Conservation (phyloP, 2,329 filamentous ascomycete genomes). For the Curvularia lunata region DNA sequence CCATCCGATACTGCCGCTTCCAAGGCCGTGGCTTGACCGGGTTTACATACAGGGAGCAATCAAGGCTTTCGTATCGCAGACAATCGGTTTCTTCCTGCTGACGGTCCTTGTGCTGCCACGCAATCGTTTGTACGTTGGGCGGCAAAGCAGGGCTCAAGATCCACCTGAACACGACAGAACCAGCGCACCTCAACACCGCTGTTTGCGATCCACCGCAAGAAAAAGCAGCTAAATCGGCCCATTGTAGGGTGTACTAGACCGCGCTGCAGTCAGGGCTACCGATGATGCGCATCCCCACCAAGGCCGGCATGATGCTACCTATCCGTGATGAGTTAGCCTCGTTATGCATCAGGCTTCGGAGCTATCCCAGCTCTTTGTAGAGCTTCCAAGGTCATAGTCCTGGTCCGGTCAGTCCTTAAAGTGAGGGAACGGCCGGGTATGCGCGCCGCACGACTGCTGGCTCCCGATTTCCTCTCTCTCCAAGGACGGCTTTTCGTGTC, state of each 20-base stretch:
- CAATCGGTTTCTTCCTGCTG: conserved; percentile 13
- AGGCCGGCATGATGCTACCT: conserved; percentile 30
- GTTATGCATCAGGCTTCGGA: conserved; percentile 35
- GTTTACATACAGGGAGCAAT: conserved; percentile 27
- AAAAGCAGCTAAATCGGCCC: conserved; percentile 17
- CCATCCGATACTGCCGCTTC: conserved; percentile 38
- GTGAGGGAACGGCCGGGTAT: conserved; percentile 23
- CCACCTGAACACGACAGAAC: conserved; percentile 24
- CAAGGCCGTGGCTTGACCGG: conserved; percentile 20
- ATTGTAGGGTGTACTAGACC: conserved; percentile 9
- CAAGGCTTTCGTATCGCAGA: conserved; percentile 28
- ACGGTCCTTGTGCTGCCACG: conserved; percentile 21
- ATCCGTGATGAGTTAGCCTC: conserved; percentile 38
- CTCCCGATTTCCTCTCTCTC: conserved; percentile 14
- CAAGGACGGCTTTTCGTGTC: conserved; percentile 12
- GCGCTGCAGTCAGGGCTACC: conserved; percentile 16
- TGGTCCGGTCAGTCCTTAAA: conserved; percentile 36
- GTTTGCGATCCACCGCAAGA: conserved; percentile 20
- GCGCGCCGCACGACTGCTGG: conserved; percentile 20
- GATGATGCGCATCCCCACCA: conserved; percentile 30
- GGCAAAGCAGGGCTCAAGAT: conserved; percentile 19
- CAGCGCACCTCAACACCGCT: conserved; percentile 35
- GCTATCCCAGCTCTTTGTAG: conserved; percentile 33
- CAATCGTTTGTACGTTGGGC: conserved; percentile 18
- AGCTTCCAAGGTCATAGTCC: conserved; percentile 28